These are phyloP conservation scores for Cryptococcus amylolentus DNA, from an alignment of 1,284 basidiomycete genomes.

Conservation along the genomic window DNA sequence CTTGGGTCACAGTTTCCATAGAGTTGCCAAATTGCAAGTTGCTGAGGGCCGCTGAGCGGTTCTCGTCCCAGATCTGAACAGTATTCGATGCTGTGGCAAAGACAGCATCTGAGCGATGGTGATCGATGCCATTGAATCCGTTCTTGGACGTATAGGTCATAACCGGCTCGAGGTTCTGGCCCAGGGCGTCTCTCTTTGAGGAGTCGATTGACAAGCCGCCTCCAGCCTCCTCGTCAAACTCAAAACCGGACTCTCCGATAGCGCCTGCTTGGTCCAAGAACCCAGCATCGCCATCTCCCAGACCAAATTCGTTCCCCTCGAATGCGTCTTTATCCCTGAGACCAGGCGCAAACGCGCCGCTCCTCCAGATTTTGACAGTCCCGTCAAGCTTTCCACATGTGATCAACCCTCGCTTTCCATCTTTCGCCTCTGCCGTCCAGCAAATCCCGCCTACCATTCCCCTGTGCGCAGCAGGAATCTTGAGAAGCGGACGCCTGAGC, in stretches of 20 bases:
- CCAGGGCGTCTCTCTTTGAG: conserved; percentile 34
- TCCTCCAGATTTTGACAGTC: conserved; percentile 86
- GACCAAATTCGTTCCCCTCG: conserved; percentile 43
- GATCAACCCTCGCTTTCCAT: conserved; percentile 64
- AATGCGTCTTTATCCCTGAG: conserved; percentile 41
- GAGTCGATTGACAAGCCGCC: conserved; percentile 45
- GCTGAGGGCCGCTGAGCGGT: conserved; percentile 72
- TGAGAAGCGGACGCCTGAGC: conserved; percentile 62
- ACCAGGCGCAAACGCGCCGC: conserved; percentile 43
- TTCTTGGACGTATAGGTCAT: conserved; percentile 75
- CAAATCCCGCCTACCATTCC: conserved; percentile 78
- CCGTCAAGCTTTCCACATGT: conserved; percentile 85
- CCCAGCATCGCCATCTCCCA: conserved; percentile 24
- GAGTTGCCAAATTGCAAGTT: conserved; percentile 78
- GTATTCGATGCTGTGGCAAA: conserved; percentile 92
- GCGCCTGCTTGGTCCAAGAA: conserved; percentile 42
- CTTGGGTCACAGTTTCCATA: conserved; percentile 77
- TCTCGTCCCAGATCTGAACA: conserved; percentile 98
- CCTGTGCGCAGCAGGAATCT: conserved; percentile 77
- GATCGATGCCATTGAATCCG: conserved; percentile 90
- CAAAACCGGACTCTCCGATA: conserved; percentile 37
- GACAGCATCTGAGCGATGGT: conserved; percentile 77
- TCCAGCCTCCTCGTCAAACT: conserved; percentile 43
- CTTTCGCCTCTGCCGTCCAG: conserved; percentile 46
- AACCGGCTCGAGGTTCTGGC: conserved; percentile 55